These are phyloP conservation scores for Neurospora tetraspora DNA, from an alignment of 495 filamentous ascomycete genomes.

Conservation along the genomic window DNA sequence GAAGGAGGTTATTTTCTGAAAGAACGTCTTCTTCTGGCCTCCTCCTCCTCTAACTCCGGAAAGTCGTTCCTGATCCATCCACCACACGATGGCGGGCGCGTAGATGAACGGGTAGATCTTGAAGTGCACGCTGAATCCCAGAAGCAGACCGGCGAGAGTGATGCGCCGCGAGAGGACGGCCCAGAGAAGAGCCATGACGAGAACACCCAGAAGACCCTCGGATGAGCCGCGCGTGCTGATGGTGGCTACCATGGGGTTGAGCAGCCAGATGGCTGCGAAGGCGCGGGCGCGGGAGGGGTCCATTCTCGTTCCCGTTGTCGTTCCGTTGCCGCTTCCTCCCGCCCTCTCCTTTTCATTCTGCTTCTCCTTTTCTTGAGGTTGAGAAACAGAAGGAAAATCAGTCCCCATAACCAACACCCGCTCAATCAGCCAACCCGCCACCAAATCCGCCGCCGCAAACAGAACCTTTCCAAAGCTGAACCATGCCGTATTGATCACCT, in stretches of 20 bases:
- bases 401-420: slow-evolving; percentile 18
- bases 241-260: slow-evolving; percentile 96
- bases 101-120: slow-evolving; percentile 99
- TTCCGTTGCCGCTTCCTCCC: background rate
- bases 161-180: slow-evolving; percentile 52
- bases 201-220: slow-evolving; percentile 77
- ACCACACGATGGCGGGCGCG: slow-evolving; percentile 76
- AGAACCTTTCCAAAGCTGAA: slow-evolving; percentile 85
- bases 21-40: too few species aligned
- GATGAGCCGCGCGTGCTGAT: slow-evolving; percentile 92
- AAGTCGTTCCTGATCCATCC: slow-evolving; percentile 54
- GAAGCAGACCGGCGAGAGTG: slow-evolving; percentile 57
- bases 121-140: slow-evolving; percentile 85
- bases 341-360: background rate
- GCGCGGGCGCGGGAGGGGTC: slow-evolving; percentile 44
- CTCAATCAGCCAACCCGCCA: slow-evolving; percentile 77
- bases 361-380: background rate
- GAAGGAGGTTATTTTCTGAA: slow-evolving; percentile 34
- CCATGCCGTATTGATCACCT: slow-evolving; percentile 33
- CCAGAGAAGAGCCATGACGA: slow-evolving; percentile 76
- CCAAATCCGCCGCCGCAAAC: slow-evolving; percentile 72
- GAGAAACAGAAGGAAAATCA: background rate
- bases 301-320: slow-evolving; percentile 13
- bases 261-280: slow-evolving; percentile 78
- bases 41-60: background rate